Conservation (phyloP, 352 stramenopile genomes). For the Pythium chondricola region DNA sequence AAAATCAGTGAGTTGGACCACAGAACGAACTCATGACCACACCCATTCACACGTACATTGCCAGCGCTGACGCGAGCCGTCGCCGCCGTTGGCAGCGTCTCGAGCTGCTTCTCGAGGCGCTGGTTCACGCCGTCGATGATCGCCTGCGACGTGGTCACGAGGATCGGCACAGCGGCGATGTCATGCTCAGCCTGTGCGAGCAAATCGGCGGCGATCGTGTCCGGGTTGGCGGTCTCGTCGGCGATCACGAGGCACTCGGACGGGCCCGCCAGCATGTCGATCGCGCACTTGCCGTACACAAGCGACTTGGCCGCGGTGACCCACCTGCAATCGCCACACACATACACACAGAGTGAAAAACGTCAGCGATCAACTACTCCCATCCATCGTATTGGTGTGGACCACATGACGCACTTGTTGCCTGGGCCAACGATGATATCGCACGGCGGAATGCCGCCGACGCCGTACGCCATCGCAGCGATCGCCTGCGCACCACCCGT, state of each 20-base stretch:
- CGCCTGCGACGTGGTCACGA: constrained; percentile 86
- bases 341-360: too few relatives aligned
- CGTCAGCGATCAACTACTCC: not conserved
- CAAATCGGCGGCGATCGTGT: constrained; percentile 71
- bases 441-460: constrained; percentile 86
- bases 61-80: constrained; percentile 60
- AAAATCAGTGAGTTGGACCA: not conserved
- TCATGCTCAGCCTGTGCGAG: constrained; percentile 95
- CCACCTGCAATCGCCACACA: constrained; percentile 55
- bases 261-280: constrained; percentile 98
- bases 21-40: not conserved
- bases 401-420: constrained; percentile 81
- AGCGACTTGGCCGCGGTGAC: constrained; percentile 98
- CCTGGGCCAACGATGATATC: constrained; percentile 98
- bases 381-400: too few relatives aligned
- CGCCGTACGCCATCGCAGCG: constrained; percentile 94
- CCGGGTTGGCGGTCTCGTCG: constrained; percentile 80
- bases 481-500: constrained; percentile 88
- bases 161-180: constrained; percentile 94
- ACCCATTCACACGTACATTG: constrained; percentile 27
- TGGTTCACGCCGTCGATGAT: constrained; percentile 91
- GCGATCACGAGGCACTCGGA: constrained; percentile 98
- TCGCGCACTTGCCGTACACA: constrained; percentile 95
- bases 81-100: constrained; percentile 53
- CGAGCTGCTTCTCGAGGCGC: constrained; percentile 68